A percentile compares a stretch with the other conserved stretches of the same genome.
These are phyloP conservation scores for Aspergillus campestris DNA, from an alignment of 495 filamentous ascomycete species.

Conservation along the genomic window DNA sequence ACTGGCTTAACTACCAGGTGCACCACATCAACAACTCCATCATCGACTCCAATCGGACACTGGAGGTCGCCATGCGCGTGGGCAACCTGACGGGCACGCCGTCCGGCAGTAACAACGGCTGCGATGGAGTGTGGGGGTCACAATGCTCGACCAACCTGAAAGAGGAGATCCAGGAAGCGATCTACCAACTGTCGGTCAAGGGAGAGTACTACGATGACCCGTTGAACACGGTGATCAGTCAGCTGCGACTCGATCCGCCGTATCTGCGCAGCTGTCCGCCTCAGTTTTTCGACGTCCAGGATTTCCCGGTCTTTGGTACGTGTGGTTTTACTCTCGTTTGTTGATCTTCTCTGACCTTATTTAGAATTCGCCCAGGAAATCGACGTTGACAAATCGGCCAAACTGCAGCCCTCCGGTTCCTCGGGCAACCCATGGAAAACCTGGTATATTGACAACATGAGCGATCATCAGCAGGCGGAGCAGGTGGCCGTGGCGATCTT, in stretches of 20 bases:
- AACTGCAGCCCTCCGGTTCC: slow-evolving; percentile 23
- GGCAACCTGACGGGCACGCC: slow-evolving; percentile 34
- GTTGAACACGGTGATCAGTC: slow-evolving; percentile 21
- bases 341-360: neutral
- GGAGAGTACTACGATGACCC: slow-evolving; percentile 25
- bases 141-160: slow-evolving; percentile 31
- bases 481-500: slow-evolving; percentile 37
- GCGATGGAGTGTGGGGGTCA: slow-evolving; percentile 34
- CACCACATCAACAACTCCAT: slow-evolving; percentile 21
- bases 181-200: slow-evolving; percentile 22
- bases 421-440: slow-evolving; percentile 29
- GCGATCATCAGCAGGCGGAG: slow-evolving; percentile 24
- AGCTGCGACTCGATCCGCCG: slow-evolving; percentile 20
- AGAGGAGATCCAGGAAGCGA: slow-evolving; percentile 14
- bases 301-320: slow-evolving; percentile 31
- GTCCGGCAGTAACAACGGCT: slow-evolving; percentile 30
- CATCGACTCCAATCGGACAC: slow-evolving; percentile 32
- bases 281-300: slow-evolving; percentile 27
- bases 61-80: slow-evolving; percentile 33
- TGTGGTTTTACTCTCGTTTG: neutral
- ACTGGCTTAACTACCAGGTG: slow-evolving; percentile 33
- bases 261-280: slow-evolving; percentile 21
- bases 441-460: slow-evolving; percentile 34
- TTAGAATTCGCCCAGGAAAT: slow-evolving; percentile 31
- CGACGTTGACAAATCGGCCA: slow-evolving; percentile 18